Conservation (phyloP, 352 stramenopile species). For the Pythium monospermum region DNA sequence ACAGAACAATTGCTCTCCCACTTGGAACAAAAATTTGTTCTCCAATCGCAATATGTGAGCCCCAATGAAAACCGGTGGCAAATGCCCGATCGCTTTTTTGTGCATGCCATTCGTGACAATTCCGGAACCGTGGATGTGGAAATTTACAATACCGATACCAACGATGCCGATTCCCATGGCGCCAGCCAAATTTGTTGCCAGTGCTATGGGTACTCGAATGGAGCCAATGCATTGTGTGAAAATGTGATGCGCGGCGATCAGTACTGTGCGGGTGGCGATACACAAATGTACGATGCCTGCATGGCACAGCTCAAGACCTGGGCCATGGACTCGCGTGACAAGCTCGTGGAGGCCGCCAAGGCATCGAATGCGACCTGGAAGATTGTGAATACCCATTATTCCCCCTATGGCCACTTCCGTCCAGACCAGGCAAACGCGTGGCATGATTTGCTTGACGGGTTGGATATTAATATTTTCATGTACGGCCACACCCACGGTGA, state of each 20-base stretch:
- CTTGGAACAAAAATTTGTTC: conserved; percentile 58
- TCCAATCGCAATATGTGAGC: conserved; percentile 75
- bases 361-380: conserved; percentile 75
- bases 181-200: conserved; percentile 75
- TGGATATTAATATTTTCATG: conserved; percentile 25
- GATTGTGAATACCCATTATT: conserved; percentile 82
- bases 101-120: conserved; percentile 46
- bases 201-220: conserved; percentile 69
- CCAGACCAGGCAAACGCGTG: conserved; percentile 35
- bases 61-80: conserved; percentile 75
- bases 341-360: conserved; percentile 37
- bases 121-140: conserved; percentile 49
- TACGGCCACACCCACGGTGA: conserved; percentile 66
- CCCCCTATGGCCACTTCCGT: conserved; percentile 68
- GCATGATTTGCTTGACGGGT: conserved; percentile 38
- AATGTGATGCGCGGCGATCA: conserved; percentile 44
- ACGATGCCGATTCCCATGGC: conserved; percentile 45
- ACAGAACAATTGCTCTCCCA: conserved; percentile 36
- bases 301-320: conserved; percentile 60
- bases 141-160: conserved; percentile 85
- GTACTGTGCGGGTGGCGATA: conserved; percentile 53
- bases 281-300: conserved; percentile 61
- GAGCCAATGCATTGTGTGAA: conserved; percentile 55
- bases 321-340: conserved; percentile 45
- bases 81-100: conserved; percentile 73